phyloP scores from a whole-genome alignment of 2,329 filamentous ascomycete genomes.

The Neonectria coccinea region DNA sequence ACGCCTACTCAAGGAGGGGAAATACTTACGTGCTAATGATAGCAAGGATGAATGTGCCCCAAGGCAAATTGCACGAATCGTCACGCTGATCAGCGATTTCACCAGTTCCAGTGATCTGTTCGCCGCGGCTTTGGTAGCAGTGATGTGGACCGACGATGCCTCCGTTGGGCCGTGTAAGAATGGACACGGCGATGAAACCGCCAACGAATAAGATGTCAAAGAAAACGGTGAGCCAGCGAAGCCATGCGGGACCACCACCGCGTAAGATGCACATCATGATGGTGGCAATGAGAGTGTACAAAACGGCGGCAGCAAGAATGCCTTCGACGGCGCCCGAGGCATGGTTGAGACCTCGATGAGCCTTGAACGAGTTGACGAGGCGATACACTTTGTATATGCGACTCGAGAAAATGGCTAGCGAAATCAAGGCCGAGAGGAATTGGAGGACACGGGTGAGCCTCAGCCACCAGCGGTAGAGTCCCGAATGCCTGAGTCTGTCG shows the following conservation, averaged over 20 bases:
- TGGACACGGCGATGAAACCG: neutral
- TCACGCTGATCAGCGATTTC: neutral
- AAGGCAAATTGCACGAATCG: neutral
- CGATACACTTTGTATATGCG: neutral
- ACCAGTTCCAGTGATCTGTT: neutral
- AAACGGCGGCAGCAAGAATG: conserved; percentile 33
- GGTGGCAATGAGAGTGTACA: conserved; percentile 33
- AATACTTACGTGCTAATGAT: neutral
- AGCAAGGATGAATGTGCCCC: neutral
- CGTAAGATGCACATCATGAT: conserved; percentile 19
- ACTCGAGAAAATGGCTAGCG: neutral
- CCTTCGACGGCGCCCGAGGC: conserved; percentile 33
- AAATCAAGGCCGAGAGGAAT: neutral
- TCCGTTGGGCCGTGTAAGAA: neutral
- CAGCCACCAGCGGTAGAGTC: neutral
- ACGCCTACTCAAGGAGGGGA: neutral
- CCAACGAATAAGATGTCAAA: neutral
- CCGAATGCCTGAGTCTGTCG: neutral
- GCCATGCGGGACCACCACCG: conserved; percentile 23
- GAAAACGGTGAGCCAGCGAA: neutral
- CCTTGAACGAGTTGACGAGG: conserved; percentile 1
- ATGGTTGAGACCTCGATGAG: conserved; percentile 26
- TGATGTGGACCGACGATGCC: neutral
- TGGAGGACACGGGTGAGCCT: neutral
- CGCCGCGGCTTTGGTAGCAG: neutral